Evolutionary conservation across 1,139 yeast species (phyloP).

Genomic region (Yarrowia galli): DNA sequence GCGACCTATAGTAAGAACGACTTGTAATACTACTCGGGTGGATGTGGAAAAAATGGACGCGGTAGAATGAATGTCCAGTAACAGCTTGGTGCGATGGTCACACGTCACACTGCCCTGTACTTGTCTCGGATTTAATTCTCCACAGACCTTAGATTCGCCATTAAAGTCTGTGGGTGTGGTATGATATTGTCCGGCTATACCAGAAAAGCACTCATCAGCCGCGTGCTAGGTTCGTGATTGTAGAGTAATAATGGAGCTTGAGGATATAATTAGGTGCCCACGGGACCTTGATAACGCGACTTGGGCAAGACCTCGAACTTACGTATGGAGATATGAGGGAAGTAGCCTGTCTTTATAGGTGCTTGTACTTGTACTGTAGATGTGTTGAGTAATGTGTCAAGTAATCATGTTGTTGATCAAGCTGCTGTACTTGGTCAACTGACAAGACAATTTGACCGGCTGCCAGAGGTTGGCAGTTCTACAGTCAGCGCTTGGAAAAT

Average conservation of each 20-base stretch:
- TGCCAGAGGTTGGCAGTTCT: too few relatives aligned
- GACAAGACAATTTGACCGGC: too few relatives aligned
- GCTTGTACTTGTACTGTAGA: too few relatives aligned
- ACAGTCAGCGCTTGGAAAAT: too few relatives aligned
- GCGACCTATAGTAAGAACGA: background rate
- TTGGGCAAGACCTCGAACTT: background rate
- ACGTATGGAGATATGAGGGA: background rate
- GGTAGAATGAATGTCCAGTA: background rate
- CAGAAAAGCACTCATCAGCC: slow-evolving; percentile 30
- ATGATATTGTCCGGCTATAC: slow-evolving; percentile 4
- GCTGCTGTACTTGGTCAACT: too few relatives aligned
- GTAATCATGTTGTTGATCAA: background rate
- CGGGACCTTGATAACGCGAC: slow-evolving; percentile 26
- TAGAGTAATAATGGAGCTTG: background rate
- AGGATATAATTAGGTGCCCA: slow-evolving; percentile 17
- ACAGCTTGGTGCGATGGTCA: background rate
- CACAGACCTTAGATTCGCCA: background rate
- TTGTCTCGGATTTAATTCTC: slow-evolving; percentile 8
- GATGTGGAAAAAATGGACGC: background rate
- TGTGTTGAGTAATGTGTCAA: background rate
- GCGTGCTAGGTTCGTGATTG: slow-evolving; percentile 17
- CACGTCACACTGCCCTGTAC: background rate
- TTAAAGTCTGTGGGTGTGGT: background rate
- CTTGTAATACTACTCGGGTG: background rate
- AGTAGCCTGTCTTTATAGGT: too few relatives aligned